A percentile compares a stretch with the other conserved stretches of the same genome.
Conservation (phyloP, 2,329 filamentous ascomycete species). For the Thelonectria rubi region DNA sequence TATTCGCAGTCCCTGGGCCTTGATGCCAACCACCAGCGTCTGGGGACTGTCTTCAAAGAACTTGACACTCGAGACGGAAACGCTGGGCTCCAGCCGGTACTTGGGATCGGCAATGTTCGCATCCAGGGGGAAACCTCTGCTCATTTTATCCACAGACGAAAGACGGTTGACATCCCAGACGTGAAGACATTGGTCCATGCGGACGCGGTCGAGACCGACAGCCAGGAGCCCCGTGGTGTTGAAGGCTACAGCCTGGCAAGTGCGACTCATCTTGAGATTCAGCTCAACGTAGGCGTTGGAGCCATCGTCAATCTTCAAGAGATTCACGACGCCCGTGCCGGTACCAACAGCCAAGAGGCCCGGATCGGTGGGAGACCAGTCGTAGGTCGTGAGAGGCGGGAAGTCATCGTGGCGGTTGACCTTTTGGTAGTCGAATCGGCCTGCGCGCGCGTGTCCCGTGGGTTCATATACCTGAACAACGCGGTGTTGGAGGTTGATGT, state of each 20-base stretch:
- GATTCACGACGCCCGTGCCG: slow-evolving; percentile 76
- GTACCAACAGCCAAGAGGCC: slow-evolving; percentile 80
- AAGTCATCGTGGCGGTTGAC: slow-evolving; percentile 69
- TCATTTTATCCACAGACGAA: slow-evolving; percentile 57
- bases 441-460: slow-evolving; percentile 65
- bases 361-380: slow-evolving; percentile 70
- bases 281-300: slow-evolving; percentile 72
- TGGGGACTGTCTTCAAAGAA: slow-evolving; percentile 83
- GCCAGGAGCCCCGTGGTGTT: slow-evolving; percentile 77
- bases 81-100: slow-evolving; percentile 69
- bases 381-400: slow-evolving; percentile 70
- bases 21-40: slow-evolving; percentile 78
- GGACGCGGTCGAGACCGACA: slow-evolving; percentile 80
- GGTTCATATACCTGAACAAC: slow-evolving; percentile 71
- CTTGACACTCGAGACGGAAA: slow-evolving; percentile 82
- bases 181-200: slow-evolving; percentile 83
- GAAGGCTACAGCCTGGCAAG: slow-evolving; percentile 84
- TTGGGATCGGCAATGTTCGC: slow-evolving; percentile 64
- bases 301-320: slow-evolving; percentile 77
- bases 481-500: slow-evolving; percentile 71
- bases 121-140: slow-evolving; percentile 60
- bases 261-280: slow-evolving; percentile 77
- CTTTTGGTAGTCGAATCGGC: slow-evolving; percentile 66
- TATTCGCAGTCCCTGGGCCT: slow-evolving; percentile 76
- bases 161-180: slow-evolving; percentile 80